Percentiles rank a stretch among this genome's conserved stretches.
These are phyloP conservation scores for Nicotiana noctiflora DNA, from an alignment of 257 asterid genomes.

Conservation along the genomic window DNA sequence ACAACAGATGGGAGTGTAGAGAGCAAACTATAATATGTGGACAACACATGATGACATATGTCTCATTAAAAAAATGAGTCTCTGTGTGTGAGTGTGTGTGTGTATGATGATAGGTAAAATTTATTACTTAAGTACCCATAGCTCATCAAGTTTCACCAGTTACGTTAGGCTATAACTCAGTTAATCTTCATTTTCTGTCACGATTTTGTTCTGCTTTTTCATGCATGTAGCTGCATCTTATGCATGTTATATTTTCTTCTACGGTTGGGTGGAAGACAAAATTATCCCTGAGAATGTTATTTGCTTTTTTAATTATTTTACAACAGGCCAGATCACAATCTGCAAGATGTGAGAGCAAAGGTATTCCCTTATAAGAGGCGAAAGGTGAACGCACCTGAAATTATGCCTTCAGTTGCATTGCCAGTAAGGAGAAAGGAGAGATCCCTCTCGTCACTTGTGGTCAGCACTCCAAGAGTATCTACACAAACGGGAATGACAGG, in stretches of 20 bases:
- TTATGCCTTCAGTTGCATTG: conserved; percentile 46
- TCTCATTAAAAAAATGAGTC: not conserved
- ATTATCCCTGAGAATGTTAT: not conserved
- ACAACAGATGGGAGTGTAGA: not conserved
- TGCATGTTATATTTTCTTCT: not conserved
- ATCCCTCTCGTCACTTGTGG: conserved; percentile 90
- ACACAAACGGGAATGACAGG: conserved; percentile 86
- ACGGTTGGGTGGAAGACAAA: not conserved
- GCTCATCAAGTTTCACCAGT: not conserved
- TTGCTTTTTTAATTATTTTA: not conserved
- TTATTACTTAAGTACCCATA: not conserved
- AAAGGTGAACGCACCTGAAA: conserved; percentile 71
- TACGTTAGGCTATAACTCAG: not conserved
- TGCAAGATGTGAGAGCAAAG: conserved; percentile 91
- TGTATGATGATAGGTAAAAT: not conserved
- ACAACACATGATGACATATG: not conserved
- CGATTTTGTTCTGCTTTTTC: not conserved
- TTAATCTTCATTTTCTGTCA: not conserved
- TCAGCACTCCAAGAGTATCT: conserved; percentile 92
- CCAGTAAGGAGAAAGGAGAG: conserved; percentile 96
- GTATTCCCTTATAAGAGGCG: conserved; percentile 82
- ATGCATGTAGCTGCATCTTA: not conserved
- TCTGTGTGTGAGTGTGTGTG: not conserved
- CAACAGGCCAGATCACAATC: conserved; percentile 80
- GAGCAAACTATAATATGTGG: not conserved